Percentiles rank a stretch among this genome's conserved stretches.
Conservation (phyloP, 2,329 filamentous ascomycete genomes). For the Colletotrichum sojae region DNA sequence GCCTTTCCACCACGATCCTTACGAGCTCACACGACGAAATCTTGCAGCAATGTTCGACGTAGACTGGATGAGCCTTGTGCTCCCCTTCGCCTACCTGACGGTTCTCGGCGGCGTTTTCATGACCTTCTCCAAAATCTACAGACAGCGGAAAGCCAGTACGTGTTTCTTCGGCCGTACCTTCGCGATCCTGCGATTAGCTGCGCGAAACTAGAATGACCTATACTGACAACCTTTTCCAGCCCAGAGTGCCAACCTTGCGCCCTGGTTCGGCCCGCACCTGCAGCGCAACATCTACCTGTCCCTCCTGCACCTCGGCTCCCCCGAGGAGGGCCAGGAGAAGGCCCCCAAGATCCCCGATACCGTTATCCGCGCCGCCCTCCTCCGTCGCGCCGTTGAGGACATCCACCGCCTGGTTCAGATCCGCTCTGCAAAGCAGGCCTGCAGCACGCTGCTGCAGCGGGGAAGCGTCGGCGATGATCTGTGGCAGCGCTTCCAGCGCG, state of each 20-base stretch:
- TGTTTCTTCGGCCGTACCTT: conserved; percentile 43
- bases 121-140: conserved; percentile 93
- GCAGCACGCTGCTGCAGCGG: conserved; percentile 85
- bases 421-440: conserved; percentile 88
- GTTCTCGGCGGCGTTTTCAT: conserved; percentile 90
- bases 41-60: conserved; percentile 59
- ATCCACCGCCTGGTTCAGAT: conserved; percentile 93
- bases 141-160: conserved; percentile 89
- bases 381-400: conserved; percentile 92
- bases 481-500: conserved; percentile 91
- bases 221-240: conserved; percentile 58
- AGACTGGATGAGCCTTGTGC: conserved; percentile 87
- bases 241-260: conserved; percentile 86
- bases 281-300: conserved; percentile 96
- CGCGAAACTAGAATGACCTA: neutral
- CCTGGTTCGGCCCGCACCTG: conserved; percentile 93
- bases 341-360: conserved; percentile 81
- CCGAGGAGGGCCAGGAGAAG: conserved; percentile 75
- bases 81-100: conserved; percentile 90
- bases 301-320: conserved; percentile 83
- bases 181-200: neutral
- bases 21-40: conserved; percentile 19
- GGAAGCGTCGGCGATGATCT: conserved; percentile 97
- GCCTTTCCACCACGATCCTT: conserved; percentile 35
- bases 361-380: conserved; percentile 87